These are phyloP conservation scores for Marasmius sp. DNA, from an alignment of 1,284 basidiomycete genomes.

Conservation along the genomic window DNA sequence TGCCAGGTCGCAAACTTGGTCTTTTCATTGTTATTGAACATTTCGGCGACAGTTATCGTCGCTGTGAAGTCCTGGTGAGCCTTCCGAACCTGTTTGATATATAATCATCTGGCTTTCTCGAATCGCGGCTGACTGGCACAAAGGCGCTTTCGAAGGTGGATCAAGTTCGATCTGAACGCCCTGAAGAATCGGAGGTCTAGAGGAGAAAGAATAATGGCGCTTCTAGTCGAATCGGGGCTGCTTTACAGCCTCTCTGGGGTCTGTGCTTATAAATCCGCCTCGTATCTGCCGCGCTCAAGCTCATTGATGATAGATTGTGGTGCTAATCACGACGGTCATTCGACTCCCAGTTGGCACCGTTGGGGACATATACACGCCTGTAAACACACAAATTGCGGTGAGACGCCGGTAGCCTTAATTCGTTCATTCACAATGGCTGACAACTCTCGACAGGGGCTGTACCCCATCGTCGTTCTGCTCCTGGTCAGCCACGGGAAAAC, in stretches of 20 bases:
- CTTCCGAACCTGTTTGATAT: neutral
- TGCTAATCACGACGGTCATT: constrained; percentile 14
- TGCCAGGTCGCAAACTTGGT: constrained; percentile 14
- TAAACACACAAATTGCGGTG: constrained; percentile 22
- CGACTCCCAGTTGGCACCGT: constrained; percentile 18
- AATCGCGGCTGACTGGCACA: neutral
- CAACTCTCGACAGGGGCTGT: constrained; percentile 14
- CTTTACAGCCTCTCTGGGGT: constrained; percentile 22
- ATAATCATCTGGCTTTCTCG: neutral
- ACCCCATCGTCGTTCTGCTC: constrained; percentile 21
- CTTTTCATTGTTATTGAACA: constrained; percentile 18
- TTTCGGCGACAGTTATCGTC: constrained; percentile 18
- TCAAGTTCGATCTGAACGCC: neutral
- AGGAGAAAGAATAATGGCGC: constrained; percentile 13
- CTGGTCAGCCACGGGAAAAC: constrained; percentile 16
- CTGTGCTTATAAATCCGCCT: neutral
- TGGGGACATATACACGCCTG: constrained; percentile 18
- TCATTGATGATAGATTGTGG: constrained; percentile 7
- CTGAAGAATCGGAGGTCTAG: neutral
- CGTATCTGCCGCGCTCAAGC: neutral
- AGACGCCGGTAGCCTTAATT: neutral
- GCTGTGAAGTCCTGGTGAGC: constrained; percentile 18
- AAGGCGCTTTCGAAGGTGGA: constrained; percentile 6
- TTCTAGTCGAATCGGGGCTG: constrained; percentile 22
- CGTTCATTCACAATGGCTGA: neutral